Evolutionary conservation across 129 eudicot species (phyloP).

Genomic region (Gnaphalium uliginosum): DNA sequence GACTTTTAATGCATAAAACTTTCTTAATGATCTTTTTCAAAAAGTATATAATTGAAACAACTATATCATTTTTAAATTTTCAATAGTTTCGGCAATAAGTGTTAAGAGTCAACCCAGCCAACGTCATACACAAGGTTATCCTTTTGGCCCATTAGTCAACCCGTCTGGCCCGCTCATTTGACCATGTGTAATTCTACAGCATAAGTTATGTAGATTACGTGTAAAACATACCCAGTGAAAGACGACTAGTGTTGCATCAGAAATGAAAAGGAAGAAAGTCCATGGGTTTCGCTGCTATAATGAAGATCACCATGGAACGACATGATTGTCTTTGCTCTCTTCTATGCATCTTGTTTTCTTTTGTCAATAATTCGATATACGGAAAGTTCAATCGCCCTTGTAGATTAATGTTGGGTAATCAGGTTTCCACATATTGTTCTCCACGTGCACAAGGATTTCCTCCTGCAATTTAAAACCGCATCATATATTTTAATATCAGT

Average conservation of each 20-base stretch:
- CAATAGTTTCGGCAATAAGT: background rate
- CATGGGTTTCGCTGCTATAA: slow-evolving; percentile 8
- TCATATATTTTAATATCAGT: background rate
- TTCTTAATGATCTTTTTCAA: background rate
- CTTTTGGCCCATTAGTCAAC: background rate
- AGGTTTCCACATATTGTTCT: slow-evolving; percentile 90
- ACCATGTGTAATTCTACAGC: background rate
- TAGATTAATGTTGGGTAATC: slow-evolving; percentile 84
- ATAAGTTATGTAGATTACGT: background rate
- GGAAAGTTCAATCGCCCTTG: slow-evolving; percentile 46
- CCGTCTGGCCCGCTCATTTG: background rate
- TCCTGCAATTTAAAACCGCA: slow-evolving; percentile 46
- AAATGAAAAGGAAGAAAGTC: background rate
- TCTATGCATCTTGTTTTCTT: slow-evolving; percentile 6
- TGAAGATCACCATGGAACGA: slow-evolving; percentile 21
- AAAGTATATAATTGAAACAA: background rate
- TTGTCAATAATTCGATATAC: background rate
- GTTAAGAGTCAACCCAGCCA: background rate
- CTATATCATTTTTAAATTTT: no score
- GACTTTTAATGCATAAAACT: background rate
- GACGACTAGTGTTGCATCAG: background rate
- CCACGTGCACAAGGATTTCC: slow-evolving; percentile 57
- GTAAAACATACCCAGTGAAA: slow-evolving; percentile 21
- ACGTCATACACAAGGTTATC: background rate
- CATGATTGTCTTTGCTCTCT: slow-evolving; percentile 8